phyloP scores from a whole-genome alignment of 345 rosid species.

The Melaleuca alternifolia region DNA sequence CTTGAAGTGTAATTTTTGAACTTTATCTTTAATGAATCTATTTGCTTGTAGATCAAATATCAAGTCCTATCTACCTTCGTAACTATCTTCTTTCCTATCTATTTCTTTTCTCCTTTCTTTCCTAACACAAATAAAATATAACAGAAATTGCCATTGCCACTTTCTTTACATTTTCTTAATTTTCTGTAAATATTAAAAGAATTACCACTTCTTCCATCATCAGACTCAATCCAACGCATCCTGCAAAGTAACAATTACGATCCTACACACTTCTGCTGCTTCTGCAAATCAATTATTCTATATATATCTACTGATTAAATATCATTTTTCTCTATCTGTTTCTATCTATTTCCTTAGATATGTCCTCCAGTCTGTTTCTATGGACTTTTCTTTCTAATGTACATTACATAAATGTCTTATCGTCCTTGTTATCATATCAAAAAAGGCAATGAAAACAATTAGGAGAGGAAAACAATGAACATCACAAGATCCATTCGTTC shows the following conservation, averaged over 20 bases:
- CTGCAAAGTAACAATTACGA: not conserved
- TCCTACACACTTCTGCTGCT: not conserved
- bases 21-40: not conserved
- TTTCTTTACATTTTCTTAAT: not conserved
- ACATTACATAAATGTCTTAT: not conserved
- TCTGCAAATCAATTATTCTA: not conserved
- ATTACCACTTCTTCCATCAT: not conserved
- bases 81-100: not conserved
- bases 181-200: not conserved
- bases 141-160: not conserved
- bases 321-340: too few species aligned
- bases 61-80: not conserved
- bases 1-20: not conserved
- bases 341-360: not conserved
- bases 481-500: not conserved
- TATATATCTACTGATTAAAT: too few species aligned
- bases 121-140: not conserved
- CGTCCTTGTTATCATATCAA: not conserved
- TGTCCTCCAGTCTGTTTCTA: too few species aligned
- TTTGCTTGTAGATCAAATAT: not conserved
- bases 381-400: not conserved
- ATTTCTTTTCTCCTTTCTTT: not conserved
- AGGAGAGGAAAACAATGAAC: not conserved
- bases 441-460: not conserved
- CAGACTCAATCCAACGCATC: not conserved